Conservation (phyloP, 2,329 filamentous ascomycete genomes). For the Berkeleyomyces rouxiae region DNA sequence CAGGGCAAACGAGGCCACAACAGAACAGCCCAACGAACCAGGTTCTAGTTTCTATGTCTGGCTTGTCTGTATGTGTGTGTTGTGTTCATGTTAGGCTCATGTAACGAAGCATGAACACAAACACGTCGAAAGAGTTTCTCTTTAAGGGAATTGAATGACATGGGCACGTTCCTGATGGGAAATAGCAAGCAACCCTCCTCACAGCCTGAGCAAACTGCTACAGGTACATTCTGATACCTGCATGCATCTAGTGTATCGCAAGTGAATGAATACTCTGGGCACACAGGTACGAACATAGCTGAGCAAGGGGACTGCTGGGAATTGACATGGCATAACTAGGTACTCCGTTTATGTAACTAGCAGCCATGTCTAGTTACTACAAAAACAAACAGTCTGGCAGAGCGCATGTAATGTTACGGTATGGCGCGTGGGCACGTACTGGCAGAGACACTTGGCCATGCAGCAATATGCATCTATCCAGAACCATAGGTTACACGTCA, state of each 20-base stretch:
- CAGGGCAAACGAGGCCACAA: neutral
- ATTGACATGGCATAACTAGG: too few species aligned
- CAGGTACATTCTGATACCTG: neutral
- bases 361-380: too few species aligned
- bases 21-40: neutral
- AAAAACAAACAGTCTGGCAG: too few species aligned
- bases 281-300: neutral
- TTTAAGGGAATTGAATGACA: neutral
- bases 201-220: neutral
- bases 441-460: too few species aligned
- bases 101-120: neutral
- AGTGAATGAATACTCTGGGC: neutral
- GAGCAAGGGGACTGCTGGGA: neutral
- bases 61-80: neutral
- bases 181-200: neutral
- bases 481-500: too few species aligned
- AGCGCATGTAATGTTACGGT: too few species aligned
- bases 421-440: too few species aligned
- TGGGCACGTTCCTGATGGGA: neutral
- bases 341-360: too few species aligned
- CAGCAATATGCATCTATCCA: too few species aligned
- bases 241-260: too few species aligned
- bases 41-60: neutral
- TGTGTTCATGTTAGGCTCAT: neutral
- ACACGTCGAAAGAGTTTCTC: neutral